phyloP scores from a whole-genome alignment of 768 basidiomycete species.

The Tricholoma sp. region DNA sequence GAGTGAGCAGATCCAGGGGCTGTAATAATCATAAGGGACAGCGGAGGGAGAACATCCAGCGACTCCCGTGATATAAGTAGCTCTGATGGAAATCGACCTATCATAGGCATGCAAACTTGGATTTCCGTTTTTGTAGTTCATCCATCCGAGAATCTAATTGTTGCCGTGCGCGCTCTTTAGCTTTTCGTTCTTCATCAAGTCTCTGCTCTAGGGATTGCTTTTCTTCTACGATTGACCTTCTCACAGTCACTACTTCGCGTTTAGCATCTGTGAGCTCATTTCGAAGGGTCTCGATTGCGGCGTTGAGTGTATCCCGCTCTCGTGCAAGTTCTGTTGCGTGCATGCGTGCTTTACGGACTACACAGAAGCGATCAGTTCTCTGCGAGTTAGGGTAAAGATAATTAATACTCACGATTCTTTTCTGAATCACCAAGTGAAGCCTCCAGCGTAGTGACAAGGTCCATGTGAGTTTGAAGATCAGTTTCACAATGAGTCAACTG shows the following conservation, averaged over 20 bases:
- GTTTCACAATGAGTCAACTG: constrained; percentile 90
- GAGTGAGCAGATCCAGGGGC: constrained; percentile 21
- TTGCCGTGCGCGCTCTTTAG: constrained; percentile 84
- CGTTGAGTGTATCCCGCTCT: constrained; percentile 73
- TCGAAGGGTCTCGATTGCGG: constrained; percentile 62
- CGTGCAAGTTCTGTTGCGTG: constrained; percentile 86
- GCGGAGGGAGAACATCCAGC: constrained; percentile 14
- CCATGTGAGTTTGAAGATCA: constrained; percentile 89
- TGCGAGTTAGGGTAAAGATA: constrained; percentile 15
- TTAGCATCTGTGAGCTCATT: constrained; percentile 74
- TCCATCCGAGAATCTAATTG: constrained; percentile 88
- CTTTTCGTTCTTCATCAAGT: constrained; percentile 81
- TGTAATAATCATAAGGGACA: constrained; percentile 22
- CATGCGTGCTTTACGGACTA: constrained; percentile 91
- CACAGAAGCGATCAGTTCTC: neutral
- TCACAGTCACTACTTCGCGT: constrained; percentile 71
- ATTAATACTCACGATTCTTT: constrained; percentile 70
- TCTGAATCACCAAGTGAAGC: constrained; percentile 86
- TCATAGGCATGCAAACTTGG: constrained; percentile 89
- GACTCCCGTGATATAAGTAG: constrained; percentile 10
- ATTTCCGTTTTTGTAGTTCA: constrained; percentile 79
- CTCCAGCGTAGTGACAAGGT: constrained; percentile 80
- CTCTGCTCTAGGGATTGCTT: constrained; percentile 81
- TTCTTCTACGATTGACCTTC: constrained; percentile 80
- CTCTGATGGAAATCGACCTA: constrained; percentile 14